Percentiles rank a stretch among this genome's conserved stretches.
Evolutionary conservation across 495 filamentous ascomycete genomes (phyloP).

Genomic region (Hypoxylon trugodes): DNA sequence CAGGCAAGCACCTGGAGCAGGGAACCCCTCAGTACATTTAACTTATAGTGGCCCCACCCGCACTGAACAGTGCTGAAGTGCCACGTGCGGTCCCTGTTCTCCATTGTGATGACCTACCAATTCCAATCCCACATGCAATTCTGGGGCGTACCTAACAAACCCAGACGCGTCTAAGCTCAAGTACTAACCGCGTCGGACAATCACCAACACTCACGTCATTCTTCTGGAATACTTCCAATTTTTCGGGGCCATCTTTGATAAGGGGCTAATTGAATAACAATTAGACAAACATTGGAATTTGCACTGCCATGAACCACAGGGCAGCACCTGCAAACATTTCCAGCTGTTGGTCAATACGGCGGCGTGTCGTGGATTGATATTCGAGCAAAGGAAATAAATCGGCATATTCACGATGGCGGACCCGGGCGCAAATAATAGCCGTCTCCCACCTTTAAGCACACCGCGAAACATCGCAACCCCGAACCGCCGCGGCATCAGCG

Average conservation of each 20-base stretch:
- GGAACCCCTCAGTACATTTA: neutral
- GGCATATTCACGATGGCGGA: conserved; percentile 33
- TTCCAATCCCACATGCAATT: conserved; percentile 25
- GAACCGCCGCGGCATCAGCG: conserved; percentile 43
- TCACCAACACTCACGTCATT: conserved; percentile 27
- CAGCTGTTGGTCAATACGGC: neutral
- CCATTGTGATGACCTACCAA: too few relatives aligned
- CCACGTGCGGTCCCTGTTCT: conserved; percentile 33
- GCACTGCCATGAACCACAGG: conserved; percentile 18
- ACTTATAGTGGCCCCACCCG: neutral
- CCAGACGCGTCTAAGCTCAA: conserved; percentile 23
- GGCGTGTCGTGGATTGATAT: neutral
- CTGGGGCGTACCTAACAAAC: conserved; percentile 1
- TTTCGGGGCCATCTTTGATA: neutral
- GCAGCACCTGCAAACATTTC: neutral
- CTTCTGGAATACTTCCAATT: neutral
- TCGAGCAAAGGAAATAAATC: neutral
- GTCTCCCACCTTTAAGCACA: conserved; percentile 32
- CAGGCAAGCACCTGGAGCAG: conserved; percentile 16
- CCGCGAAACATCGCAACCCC: conserved; percentile 44
- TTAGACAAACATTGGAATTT: neutral
- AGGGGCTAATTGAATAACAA: neutral
- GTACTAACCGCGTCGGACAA: conserved; percentile 29
- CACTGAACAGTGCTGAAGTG: conserved; percentile 17
- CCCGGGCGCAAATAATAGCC: conserved; percentile 5